A percentile compares a stretch with the other conserved stretches of the same genome.
Conservation (phyloP, 2,329 filamentous ascomycete species). For the Ceratocystis smalleyi region DNA sequence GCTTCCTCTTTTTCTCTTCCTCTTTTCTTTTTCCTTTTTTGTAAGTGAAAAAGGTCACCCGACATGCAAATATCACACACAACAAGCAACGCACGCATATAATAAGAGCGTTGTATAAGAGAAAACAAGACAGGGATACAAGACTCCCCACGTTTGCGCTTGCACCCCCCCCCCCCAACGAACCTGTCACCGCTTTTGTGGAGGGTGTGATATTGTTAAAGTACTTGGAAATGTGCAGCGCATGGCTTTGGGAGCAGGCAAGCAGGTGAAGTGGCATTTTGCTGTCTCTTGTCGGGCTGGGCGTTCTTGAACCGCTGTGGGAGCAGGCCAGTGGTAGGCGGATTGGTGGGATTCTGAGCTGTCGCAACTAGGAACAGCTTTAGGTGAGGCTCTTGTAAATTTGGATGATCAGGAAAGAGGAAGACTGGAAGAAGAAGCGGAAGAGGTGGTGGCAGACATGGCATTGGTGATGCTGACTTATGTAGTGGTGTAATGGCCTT, state of each 20-base stretch:
- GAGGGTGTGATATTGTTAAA: background rate
- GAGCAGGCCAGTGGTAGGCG: no score
- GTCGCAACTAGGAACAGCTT: no score
- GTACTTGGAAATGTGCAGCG: background rate
- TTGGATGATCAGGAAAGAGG: no score
- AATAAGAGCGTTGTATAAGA: background rate
- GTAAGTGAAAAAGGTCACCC: background rate
- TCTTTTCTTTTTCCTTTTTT: background rate
- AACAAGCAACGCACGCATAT: background rate
- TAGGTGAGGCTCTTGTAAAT: no score
- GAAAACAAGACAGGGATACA: slow-evolving; percentile 1
- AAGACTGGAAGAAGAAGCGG: no score
- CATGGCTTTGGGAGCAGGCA: background rate
- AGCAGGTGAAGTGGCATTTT: background rate
- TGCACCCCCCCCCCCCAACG: slow-evolving; percentile 6
- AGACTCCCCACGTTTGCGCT: slow-evolving; percentile 9
- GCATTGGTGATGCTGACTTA: no score
- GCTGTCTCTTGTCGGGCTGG: background rate
- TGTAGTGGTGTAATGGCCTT: no score
- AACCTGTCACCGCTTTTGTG: slow-evolving; percentile 11
- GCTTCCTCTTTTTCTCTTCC: background rate
- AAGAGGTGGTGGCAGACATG: no score
- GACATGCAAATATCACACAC: slow-evolving; percentile 4
- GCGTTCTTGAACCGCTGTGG: no score
- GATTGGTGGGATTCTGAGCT: no score